A percentile compares a stretch with the other conserved stretches of the same genome.
These are phyloP conservation scores for Pseudozyma sp. DNA, from an alignment of 1,284 basidiomycete genomes.

Conservation along the genomic window DNA sequence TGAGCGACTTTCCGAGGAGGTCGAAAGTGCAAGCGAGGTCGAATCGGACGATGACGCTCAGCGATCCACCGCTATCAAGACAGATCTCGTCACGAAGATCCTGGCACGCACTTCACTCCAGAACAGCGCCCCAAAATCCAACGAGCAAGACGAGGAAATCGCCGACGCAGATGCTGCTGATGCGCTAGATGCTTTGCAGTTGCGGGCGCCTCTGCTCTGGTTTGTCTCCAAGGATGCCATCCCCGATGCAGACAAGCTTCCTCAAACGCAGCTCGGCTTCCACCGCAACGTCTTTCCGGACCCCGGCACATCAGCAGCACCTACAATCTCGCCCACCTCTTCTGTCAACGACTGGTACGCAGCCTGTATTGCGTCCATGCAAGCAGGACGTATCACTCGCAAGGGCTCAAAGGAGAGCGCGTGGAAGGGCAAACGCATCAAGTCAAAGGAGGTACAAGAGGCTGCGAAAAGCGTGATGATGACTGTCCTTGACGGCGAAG, in stretches of 20 bases:
- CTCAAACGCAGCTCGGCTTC: constrained; percentile 85
- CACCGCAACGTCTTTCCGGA: constrained; percentile 81
- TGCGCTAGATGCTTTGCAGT: constrained; percentile 71
- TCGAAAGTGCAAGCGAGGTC: constrained; percentile 44
- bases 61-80: constrained; percentile 20
- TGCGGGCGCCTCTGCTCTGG: constrained; percentile 79
- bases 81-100: constrained; percentile 54
- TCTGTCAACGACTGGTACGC: constrained; percentile 32
- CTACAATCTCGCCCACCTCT: constrained; percentile 11
- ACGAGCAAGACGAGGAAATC: constrained; percentile 16
- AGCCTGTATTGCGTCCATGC: constrained; percentile 72
- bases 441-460: constrained; percentile 57
- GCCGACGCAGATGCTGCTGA: constrained; percentile 71
- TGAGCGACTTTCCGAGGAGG: constrained; percentile 49
- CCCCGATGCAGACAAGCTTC: constrained; percentile 65
- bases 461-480: constrained; percentile 57
- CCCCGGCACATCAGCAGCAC: constrained; percentile 57
- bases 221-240: constrained; percentile 78
- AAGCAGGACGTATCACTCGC: constrained; percentile 49
- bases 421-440: constrained; percentile 62
- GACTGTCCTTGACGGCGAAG: constrained; percentile 59
- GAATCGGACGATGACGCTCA: constrained; percentile 40
- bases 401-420: constrained; percentile 41
- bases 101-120: constrained; percentile 44
- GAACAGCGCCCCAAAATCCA: neutral